Base-by-base conservation (phyloP, 2,329 filamentous ascomycete species). In the Aspergillus sp. region DNA sequence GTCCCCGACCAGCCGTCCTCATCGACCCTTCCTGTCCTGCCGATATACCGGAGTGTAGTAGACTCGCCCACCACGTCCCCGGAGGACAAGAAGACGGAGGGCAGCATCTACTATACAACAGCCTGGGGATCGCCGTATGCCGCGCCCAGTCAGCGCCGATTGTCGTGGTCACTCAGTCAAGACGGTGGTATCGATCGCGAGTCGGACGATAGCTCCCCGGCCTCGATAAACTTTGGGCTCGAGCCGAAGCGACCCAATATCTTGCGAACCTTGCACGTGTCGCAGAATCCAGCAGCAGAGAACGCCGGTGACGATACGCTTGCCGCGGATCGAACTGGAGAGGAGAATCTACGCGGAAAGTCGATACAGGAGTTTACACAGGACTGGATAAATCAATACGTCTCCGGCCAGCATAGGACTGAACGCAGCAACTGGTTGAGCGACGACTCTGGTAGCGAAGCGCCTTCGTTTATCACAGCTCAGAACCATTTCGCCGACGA, bases 111-210 rank as follows among this genome's bases (percentile, higher is more conserved):
- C 73, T 86, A 86, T 72, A 95, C 92, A 51, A 90, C 92, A 53
- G 93, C 90, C 75, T 97, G 93, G 93, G 93, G 93, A 60, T 97
- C 93, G 57, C 93, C 93, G 23, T 97, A 97, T 79, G 89, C 91
- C 59, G 84, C 89, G 45, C 81, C 83, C 13, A 89, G 79, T 67
- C 76, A 79, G 54, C 75, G 78, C 54, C 72, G 74, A 66, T 68
- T 78, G 25, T 78, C 79, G 61, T 72, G 74, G 66, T 74, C 75
- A 56, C 62, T 77, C 46, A 77, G 74, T 65, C 77, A 77, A 64
- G 75, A 86, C 84, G 69, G 78, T 78, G 61, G 88, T 56, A 48
- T 75, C 59, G 72, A 73, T 57, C 69, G 64, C 55, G 71, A 64
- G 48, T 77, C 75, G 22, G 65, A 69, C 50, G 73, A 72, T 45